Base-by-base conservation (phyloP, 768 basidiomycete species). In the Postia placenta region DNA sequence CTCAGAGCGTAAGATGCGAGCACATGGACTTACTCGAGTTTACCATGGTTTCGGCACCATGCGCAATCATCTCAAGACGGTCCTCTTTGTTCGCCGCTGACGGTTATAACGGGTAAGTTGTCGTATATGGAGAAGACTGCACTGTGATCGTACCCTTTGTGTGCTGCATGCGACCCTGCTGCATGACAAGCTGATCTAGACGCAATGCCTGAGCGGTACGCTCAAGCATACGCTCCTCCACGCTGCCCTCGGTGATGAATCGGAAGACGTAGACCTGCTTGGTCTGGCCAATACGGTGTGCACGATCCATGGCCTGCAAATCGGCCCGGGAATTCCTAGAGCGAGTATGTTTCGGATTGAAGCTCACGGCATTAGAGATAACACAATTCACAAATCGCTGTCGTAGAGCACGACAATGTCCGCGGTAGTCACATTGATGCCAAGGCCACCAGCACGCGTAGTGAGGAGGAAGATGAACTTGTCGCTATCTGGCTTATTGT, bases 261-360 rank as follows among this genome's bases (percentile, higher is more conserved):
- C 94, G 74, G 73, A 91, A 98, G 4, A 96, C 94, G 59, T 92
- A 94, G 17, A 96, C 94, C 67, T 97, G 93, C 69, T 95, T 97
- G 38, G 90, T 95, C 69, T 97, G 93, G 2, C 93, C 93, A 53
- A 95, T 95, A 49, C 92, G 88, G 70, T 95, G 93, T 0, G 94
- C 94, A 49, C 92, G 88, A 62, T 98, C 93, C 95, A 96, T 97
- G 4, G 96, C 96, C 64, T 99, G 96, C 40, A 99, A 68, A 72
- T 99, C 96, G 2, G 95, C 96, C 69, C 98, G 96, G 1, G 96
- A 94, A 65, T 98, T 99, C 92, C 87, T 92, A 11, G 12, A 4
- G 37, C 17, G 11, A 36, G 2, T 19, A 28, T 49, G 17, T 52
- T 43, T 23, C 24, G n/a, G n/a, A n/a, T n/a, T n/a, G n/a, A n/a